Conservation (phyloP, 768 basidiomycete genomes). For the Coprinopsis cinerea region DNA sequence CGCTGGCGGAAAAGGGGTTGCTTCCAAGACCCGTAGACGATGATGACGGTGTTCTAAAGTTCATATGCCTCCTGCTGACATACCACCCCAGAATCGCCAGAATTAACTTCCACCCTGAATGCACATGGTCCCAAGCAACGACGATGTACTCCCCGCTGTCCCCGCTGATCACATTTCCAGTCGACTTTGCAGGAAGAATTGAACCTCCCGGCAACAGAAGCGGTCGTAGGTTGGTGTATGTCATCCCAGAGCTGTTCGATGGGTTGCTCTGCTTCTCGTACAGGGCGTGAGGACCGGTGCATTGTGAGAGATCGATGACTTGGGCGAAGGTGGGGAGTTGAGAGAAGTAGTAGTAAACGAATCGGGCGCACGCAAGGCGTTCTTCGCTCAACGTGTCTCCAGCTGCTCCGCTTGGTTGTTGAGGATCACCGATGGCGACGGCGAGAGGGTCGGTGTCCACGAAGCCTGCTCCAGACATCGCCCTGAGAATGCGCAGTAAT, state of each 20-base stretch:
- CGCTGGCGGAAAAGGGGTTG: not conserved
- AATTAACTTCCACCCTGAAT: conserved; percentile 83
- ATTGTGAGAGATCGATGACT: conserved; percentile 56
- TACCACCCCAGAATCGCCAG: conserved; percentile 79
- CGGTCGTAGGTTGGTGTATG: conserved; percentile 60
- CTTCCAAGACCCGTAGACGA: conserved; percentile 9
- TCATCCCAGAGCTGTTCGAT: conserved; percentile 40
- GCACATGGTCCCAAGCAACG: conserved; percentile 74
- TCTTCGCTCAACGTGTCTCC: conserved; percentile 36
- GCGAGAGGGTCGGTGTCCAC: conserved; percentile 67
- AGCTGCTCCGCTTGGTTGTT: conserved; percentile 26
- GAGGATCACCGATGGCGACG: conserved; percentile 44
- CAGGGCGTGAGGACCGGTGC: conserved; percentile 61
- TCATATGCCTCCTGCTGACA: conserved; percentile 50
- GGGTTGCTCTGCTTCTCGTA: conserved; percentile 63
- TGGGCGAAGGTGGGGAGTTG: conserved; percentile 70
- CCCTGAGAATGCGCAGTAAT: conserved; percentile 64
- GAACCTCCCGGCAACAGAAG: conserved; percentile 75
- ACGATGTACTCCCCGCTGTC: conserved; percentile 66
- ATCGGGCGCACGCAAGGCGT: conserved; percentile 53
- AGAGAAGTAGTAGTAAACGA: conserved; percentile 74
- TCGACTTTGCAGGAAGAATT: conserved; percentile 57
- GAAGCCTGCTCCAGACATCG: conserved; percentile 74
- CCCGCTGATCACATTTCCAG: conserved; percentile 65
- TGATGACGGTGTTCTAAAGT: conserved; percentile 21